A percentile compares a stretch with the other conserved stretches of the same genome.
These are phyloP conservation scores for Penicillium fimorum DNA, from an alignment of 495 filamentous ascomycete species.

Conservation along the genomic window DNA sequence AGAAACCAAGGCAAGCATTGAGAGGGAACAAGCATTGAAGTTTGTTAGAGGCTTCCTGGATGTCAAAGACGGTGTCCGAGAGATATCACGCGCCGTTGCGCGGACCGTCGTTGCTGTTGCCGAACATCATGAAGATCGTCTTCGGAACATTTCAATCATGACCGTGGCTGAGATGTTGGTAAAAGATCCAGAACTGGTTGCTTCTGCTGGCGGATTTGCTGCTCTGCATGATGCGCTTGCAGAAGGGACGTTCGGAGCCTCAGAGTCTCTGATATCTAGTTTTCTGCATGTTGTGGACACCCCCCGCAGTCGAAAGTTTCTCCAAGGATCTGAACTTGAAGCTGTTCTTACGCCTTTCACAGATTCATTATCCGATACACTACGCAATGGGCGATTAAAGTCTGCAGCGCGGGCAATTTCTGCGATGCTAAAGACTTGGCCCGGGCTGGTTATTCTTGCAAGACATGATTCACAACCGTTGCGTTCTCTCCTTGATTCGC, in stretches of 20 bases:
- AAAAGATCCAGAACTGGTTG: constrained; percentile 74
- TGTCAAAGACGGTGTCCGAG: constrained; percentile 85
- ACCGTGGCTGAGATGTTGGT: constrained; percentile 90
- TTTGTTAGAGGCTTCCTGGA: constrained; percentile 95
- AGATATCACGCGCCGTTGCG: constrained; percentile 82
- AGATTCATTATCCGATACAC: constrained; percentile 66
- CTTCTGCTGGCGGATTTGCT: constrained; percentile 75
- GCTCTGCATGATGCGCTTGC: constrained; percentile 81
- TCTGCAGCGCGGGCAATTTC: constrained; percentile 83
- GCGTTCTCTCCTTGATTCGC: constrained; percentile 73
- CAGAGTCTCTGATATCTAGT: constrained; percentile 77
- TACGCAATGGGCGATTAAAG: constrained; percentile 71
- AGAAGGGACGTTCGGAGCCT: constrained; percentile 87
- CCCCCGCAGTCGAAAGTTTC: constrained; percentile 73
- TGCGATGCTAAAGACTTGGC: constrained; percentile 90
- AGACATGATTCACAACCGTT: constrained; percentile 83
- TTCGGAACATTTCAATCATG: constrained; percentile 85
- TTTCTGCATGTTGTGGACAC: constrained; percentile 88
- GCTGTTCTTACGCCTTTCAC: constrained; percentile 86
- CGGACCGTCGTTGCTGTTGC: constrained; percentile 86
- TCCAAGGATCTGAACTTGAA: constrained; percentile 78
- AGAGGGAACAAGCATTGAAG: constrained; percentile 94
- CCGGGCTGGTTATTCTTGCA: constrained; percentile 76
- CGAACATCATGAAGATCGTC: constrained; percentile 82
- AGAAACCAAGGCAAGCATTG: constrained; percentile 91